phyloP scores from a whole-genome alignment of 495 filamentous ascomycete species.

The Penicillium diatomitis region DNA sequence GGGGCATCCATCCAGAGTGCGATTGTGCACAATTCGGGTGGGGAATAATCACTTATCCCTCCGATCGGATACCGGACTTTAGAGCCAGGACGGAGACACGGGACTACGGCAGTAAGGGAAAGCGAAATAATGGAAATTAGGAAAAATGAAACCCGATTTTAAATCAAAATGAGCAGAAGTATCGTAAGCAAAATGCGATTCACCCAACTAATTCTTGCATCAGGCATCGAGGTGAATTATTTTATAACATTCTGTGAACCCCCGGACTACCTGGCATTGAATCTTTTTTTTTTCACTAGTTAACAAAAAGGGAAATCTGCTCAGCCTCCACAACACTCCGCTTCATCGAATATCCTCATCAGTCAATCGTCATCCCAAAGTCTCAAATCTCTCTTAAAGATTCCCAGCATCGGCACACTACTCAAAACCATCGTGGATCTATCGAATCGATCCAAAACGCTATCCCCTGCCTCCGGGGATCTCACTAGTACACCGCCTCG shows the following conservation, averaged over 20 bases:
- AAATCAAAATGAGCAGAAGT: no score
- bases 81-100: conserved; percentile 1
- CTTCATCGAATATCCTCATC: no score
- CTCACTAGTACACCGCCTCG: conserved; percentile 17
- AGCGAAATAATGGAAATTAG: background rate
- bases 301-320: background rate
- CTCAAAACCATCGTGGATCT: background rate
- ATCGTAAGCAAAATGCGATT: no score
- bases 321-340: background rate
- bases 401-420: background rate
- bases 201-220: background rate
- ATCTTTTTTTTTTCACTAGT: background rate
- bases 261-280: background rate
- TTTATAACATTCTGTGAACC: conserved; percentile 1
- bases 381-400: background rate
- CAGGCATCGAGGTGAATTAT: background rate
- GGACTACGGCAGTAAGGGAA: background rate
- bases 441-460: background rate
- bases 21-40: conserved; percentile 2
- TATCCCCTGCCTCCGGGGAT: background rate
- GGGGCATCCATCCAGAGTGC: conserved; percentile 1
- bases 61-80: conserved; percentile 6
- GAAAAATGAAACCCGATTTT: background rate
- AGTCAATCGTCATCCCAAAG: no score
- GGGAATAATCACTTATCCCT: conserved; percentile 1